Conservation (phyloP, 2,329 filamentous ascomycete genomes). For the Pseudomassariella vexata region DNA sequence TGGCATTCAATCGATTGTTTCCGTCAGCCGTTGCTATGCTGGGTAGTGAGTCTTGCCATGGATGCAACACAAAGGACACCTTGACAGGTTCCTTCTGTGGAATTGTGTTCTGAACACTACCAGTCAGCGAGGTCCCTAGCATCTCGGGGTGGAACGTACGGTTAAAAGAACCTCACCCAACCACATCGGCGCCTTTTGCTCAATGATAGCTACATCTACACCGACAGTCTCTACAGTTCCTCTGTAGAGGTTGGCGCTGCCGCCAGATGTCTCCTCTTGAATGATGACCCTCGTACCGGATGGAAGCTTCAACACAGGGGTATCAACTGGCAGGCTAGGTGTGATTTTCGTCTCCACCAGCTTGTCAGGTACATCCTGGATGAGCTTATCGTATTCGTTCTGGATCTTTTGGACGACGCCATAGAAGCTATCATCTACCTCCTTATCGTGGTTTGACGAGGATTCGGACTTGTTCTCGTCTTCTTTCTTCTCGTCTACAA, state of each 20-base stretch:
- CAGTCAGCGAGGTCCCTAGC: constrained; percentile 4
- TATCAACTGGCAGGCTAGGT: constrained; percentile 67
- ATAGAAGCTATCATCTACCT: constrained; percentile 68
- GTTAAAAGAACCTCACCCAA: constrained; percentile 78
- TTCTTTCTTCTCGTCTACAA: constrained; percentile 69
- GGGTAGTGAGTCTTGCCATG: constrained; percentile 70
- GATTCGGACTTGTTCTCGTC: constrained; percentile 52
- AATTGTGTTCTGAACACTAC: constrained; percentile 58
- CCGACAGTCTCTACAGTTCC: constrained; percentile 78
- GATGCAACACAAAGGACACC: constrained; percentile 87
- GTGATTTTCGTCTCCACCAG: constrained; percentile 57
- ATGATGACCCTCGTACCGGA: constrained; percentile 61
- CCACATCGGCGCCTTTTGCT: constrained; percentile 86
- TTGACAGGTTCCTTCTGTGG: constrained; percentile 90
- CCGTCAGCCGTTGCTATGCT: constrained; percentile 69
- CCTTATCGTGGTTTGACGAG: constrained; percentile 61
- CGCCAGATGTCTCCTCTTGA: constrained; percentile 62
- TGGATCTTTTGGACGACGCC: constrained; percentile 69
- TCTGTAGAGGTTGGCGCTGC: constrained; percentile 80
- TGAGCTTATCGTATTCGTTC: constrained; percentile 65
- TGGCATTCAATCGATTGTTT: constrained; percentile 90
- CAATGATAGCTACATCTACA: constrained; percentile 73
- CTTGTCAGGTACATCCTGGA: constrained; percentile 48
- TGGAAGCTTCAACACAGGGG: constrained; percentile 70
- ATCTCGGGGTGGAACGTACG: constrained; percentile 31